Conservation (phyloP, 768 basidiomycete species). For the Auriscalpium orientale region DNA sequence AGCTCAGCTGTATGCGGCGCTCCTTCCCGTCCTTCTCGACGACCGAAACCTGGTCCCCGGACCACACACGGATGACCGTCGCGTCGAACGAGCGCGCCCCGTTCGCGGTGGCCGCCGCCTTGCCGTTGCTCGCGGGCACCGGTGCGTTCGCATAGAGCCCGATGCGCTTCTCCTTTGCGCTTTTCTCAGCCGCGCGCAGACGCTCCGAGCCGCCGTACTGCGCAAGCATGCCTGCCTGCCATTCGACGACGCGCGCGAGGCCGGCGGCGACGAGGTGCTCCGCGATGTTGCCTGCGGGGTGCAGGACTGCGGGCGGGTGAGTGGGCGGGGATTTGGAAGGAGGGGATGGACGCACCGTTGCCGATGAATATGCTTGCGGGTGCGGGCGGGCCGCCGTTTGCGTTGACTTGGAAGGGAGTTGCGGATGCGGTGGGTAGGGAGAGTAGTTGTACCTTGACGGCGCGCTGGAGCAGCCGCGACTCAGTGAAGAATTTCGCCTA, state of each 20-base stretch:
- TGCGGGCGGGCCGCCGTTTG: conserved; percentile 44
- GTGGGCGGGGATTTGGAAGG: background rate
- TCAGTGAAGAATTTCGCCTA: conserved; percentile 94
- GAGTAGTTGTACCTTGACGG: conserved; percentile 69
- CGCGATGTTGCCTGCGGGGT: conserved; percentile 92
- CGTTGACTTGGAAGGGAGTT: conserved; percentile 67
- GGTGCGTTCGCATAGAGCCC: conserved; percentile 61
- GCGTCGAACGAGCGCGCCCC: conserved; percentile 65
- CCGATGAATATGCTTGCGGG: conserved; percentile 88
- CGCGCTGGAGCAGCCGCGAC: conserved; percentile 73
- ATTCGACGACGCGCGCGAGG: conserved; percentile 87
- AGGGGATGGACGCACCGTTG: conserved; percentile 40
- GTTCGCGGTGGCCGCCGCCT: conserved; percentile 32
- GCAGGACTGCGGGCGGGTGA: conserved; percentile 45
- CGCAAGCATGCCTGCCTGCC: conserved; percentile 95
- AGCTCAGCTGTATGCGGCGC: conserved; percentile 79
- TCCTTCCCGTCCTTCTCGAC: conserved; percentile 73
- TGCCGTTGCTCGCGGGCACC: conserved; percentile 39
- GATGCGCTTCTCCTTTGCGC: conserved; percentile 66
- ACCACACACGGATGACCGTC: conserved; percentile 83
- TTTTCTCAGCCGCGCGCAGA: conserved; percentile 75
- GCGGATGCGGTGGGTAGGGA: conserved; percentile 75
- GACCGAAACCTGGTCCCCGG: conserved; percentile 83
- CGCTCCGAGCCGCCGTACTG: conserved; percentile 80
- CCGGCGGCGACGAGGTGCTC: conserved; percentile 81